These are phyloP conservation scores for Tuber borchii DNA, from an alignment of 495 filamentous ascomycete species.

Conservation along the genomic window DNA sequence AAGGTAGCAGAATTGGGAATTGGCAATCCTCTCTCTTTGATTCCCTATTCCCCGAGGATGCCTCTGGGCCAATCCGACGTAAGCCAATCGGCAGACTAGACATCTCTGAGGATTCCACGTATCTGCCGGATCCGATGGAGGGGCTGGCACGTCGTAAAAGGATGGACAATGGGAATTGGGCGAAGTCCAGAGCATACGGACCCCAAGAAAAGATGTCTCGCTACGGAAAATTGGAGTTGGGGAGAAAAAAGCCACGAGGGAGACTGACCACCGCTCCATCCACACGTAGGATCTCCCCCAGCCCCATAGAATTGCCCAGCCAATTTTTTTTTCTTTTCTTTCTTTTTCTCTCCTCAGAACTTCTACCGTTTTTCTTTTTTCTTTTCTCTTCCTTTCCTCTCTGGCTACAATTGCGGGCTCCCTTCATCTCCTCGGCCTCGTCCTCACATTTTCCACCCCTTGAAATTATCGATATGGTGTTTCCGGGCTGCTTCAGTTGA, in stretches of 20 bases:
- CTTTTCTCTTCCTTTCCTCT: neutral
- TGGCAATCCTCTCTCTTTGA: constrained; percentile 11
- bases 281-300: neutral
- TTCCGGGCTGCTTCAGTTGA: constrained; percentile 4
- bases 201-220: neutral
- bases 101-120: constrained; percentile 36
- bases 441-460: neutral
- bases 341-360: neutral
- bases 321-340: neutral
- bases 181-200: neutral
- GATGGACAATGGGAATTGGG: neutral
- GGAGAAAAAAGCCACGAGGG: neutral
- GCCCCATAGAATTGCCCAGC: neutral
- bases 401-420: neutral
- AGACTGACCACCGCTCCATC: neutral
- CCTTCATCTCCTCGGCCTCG: neutral
- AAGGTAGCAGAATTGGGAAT: constrained; percentile 9
- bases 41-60: constrained; percentile 14
- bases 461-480: neutral
- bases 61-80: neutral
- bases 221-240: constrained; percentile 1
- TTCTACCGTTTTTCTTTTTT: neutral
- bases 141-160: constrained; percentile 2
- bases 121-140: constrained; percentile 8
- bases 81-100: constrained; percentile 28